Evolutionary conservation across 139 green algal species (phyloP), one percentile per base, ranked within the genome.

Genomic region (Coelastrella sp.): DNA sequence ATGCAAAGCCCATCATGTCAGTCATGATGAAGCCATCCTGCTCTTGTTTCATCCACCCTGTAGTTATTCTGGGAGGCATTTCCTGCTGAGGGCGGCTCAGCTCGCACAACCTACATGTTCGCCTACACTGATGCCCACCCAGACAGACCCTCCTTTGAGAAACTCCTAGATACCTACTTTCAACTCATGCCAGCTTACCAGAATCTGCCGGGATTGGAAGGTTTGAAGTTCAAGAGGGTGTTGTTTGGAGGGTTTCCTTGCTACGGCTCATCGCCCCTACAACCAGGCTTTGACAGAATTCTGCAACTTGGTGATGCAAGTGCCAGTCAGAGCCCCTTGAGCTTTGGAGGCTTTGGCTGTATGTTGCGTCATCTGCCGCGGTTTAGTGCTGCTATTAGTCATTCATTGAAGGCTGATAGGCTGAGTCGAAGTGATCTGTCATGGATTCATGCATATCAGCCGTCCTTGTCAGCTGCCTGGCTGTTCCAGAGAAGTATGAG

Each of bases 31-130:
- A 17, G 53, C 2, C 15, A 32, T 25, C 53, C 9, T 64, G 53
- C 21, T 17, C 53, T 6, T 21, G 27, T 64, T n/a, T n/a, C 45
- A 0, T 57, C 45, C 1, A 57, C 1, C 45, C 15, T 2, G 1
- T 51, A 96, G 87, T 84, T 93, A 34, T 95, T 97, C 77, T 97
- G 94, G 92, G 90, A 96, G 87, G 91, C 92, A 0, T 96, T 95
- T 78, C 92, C 94, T 21, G 94, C 94, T 2, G 89, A 90, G 4
- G 89, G 87, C 17, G 89, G 91, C 40, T 60, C 7, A 1, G 89
- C 93, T 19, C 91, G 93, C 62, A 98, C 95, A 27, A 97, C 93
- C 72, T 98, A 98, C 91, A 94, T 97, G 91, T 98, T 97, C 85
- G 92, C 92, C 0, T 99, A 99, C 90, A 79, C 66, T 51, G 94